phyloP scores from a whole-genome alignment of 2,329 filamentous ascomycete species.

The Nothophoma quercina region DNA sequence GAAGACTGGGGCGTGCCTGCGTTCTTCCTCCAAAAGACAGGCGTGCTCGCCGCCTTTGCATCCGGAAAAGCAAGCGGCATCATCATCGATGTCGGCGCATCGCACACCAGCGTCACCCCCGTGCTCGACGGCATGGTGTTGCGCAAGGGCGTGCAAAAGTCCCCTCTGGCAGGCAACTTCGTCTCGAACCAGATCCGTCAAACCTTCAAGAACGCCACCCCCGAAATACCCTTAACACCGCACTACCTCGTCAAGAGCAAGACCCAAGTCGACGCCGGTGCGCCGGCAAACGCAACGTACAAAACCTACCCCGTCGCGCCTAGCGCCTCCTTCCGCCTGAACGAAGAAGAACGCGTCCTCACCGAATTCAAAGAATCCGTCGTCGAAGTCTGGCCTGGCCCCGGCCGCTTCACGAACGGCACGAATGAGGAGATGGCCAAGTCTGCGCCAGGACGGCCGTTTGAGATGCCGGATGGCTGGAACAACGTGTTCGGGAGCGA shows the following conservation, averaged over 20 bases:
- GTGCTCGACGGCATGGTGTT: constrained; percentile 95
- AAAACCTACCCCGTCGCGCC: constrained; percentile 70
- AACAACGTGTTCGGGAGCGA: constrained; percentile 95
- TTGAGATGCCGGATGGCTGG: constrained; percentile 96
- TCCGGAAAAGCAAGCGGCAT: constrained; percentile 92
- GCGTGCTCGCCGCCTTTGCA: constrained; percentile 90
- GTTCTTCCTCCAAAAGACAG: constrained; percentile 89
- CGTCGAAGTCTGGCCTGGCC: constrained; percentile 90
- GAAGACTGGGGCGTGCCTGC: constrained; percentile 95
- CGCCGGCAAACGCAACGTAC: constrained; percentile 77
- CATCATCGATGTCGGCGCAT: constrained; percentile 89
- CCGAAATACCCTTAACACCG: constrained; percentile 77
- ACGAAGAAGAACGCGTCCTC: constrained; percentile 91
- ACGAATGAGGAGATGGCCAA: constrained; percentile 79
- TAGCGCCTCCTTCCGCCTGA: constrained; percentile 76
- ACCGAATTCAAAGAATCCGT: constrained; percentile 98
- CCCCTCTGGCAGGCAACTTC: constrained; percentile 86
- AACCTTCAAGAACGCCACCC: constrained; percentile 73
- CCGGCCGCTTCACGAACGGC: constrained; percentile 66
- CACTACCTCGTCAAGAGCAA: constrained; percentile 91
- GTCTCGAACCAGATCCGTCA: constrained; percentile 86
- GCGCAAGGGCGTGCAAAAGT: constrained; percentile 84
- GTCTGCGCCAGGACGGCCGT: constrained; percentile 79
- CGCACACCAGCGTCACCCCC: constrained; percentile 86
- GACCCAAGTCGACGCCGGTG: constrained; percentile 84